phyloP scores from a whole-genome alignment of 805 yeast species.

The Grigorovia transvaalensis region DNA sequence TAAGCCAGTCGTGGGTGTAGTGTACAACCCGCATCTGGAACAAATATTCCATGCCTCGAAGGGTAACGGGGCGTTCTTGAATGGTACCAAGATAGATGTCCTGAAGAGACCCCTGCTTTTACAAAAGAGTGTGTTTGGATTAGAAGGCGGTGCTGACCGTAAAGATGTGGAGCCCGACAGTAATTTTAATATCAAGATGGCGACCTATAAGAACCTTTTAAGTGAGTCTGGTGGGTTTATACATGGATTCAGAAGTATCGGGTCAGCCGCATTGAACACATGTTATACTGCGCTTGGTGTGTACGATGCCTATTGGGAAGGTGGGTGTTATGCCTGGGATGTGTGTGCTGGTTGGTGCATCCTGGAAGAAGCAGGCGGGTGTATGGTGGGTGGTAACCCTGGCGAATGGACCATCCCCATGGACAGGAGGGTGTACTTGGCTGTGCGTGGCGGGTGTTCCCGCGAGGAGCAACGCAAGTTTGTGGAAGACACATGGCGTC shows the following conservation, averaged over 20 bases:
- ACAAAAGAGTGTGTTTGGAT: constrained; percentile 44
- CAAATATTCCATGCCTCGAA: constrained; percentile 43
- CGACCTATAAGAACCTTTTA: constrained; percentile 37
- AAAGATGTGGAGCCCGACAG: constrained; percentile 38
- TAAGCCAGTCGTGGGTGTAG: constrained; percentile 50
- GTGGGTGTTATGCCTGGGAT: constrained; percentile 63
- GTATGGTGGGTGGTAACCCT: constrained; percentile 43
- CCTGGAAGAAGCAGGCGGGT: constrained; percentile 49
- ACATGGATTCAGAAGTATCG: constrained; percentile 53
- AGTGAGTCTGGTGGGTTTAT: constrained; percentile 44
- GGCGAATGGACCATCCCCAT: constrained; percentile 40
- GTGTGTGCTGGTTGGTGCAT: constrained; percentile 62
- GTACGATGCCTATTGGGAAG: constrained; percentile 58
- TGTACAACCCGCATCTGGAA: constrained; percentile 50
- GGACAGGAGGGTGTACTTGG: constrained; percentile 44
- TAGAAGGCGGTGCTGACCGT: constrained; percentile 56
- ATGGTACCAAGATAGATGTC: constrained; percentile 31
- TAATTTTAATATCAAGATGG: constrained; percentile 40
- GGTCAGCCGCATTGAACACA: constrained; percentile 56
- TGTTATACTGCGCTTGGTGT: constrained; percentile 49
- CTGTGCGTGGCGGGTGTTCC: constrained; percentile 43
- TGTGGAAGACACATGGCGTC: constrained; percentile 41
- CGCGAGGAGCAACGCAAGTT: constrained; percentile 34
- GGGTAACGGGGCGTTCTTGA: constrained; percentile 46
- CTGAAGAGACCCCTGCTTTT: constrained; percentile 32